Evolutionary conservation across 768 basidiomycete species (phyloP), one percentile per base, ranked within the genome.

Genomic region (Auricularia auricula-judae): DNA sequence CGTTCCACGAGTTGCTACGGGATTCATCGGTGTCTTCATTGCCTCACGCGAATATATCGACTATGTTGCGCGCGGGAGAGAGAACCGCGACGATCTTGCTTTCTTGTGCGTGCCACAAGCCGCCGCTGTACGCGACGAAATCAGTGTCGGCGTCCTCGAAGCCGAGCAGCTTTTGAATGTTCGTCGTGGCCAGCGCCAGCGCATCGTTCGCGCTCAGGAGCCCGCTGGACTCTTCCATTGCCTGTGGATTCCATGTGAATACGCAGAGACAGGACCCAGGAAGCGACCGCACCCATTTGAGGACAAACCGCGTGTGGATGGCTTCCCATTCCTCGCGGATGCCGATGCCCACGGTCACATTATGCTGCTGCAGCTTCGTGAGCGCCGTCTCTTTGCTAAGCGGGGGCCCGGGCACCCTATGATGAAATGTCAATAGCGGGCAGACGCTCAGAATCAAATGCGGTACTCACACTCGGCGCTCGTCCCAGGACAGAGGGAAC

Each of bases 401-500:
- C 0, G 79, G 79, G 1, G 73, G 74, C 11, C 78, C 77, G 10
- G 77, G 74, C 3, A 78, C 56, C 51, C 65, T 67, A 34, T 5
- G 14, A 29, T 29, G 53, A 12, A 1, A 16, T 29, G n/a, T 21
- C 7, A 35, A 29, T 35, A 47, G 47, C 47, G 21, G 14, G 16
- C 8, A 23, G 47, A 16, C 8, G 14, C 1, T 42, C 5, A 14
- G 36, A 14, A 5, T 14, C n/a, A 33, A 12, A 36, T 16, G 29
- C 12, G 23, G 16, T 29, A 65, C 64, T 35, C 60, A 86, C 86
- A 87, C 81, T 64, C 89, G 76, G 59, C 82, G 78, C 53, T 78
- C 71, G 63, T 89, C 84, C 91, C 91, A 93, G 3, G 73, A 74
- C 3, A 64, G 67, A 0, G 90, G 89, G 75, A 80, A 88, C 0